phyloP scores from a whole-genome alignment of 192 early-diverging fungal genomes.

The Rhizophagus clarus region DNA sequence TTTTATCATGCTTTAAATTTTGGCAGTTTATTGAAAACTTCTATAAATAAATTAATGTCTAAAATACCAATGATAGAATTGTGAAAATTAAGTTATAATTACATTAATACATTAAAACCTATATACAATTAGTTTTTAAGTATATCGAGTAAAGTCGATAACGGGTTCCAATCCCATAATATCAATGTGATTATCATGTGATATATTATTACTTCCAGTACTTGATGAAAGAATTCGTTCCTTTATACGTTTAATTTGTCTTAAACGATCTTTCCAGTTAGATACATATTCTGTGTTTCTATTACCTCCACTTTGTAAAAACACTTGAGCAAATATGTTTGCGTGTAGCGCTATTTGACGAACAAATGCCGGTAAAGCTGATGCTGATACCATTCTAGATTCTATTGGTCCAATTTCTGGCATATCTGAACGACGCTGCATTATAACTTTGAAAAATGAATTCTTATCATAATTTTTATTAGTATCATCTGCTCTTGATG shows the following conservation, averaged over 20 bases:
- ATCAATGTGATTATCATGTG: slow-evolving; percentile 10
- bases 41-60: no score
- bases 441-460: slow-evolving; percentile 58
- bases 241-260: slow-evolving; percentile 85
- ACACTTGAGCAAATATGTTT: slow-evolving; percentile 90
- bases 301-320: slow-evolving; percentile 63
- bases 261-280: slow-evolving; percentile 86
- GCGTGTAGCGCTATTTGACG: slow-evolving; percentile 84
- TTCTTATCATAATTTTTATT: slow-evolving; percentile 16
- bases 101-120: background rate
- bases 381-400: slow-evolving; percentile 81
- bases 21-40: no score
- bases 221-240: slow-evolving; percentile 42
- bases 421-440: slow-evolving; percentile 75
- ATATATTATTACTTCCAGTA: background rate
- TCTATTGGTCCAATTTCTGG: slow-evolving; percentile 81
- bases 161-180: slow-evolving; percentile 41
- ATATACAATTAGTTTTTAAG: slow-evolving; percentile 16
- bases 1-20: no score
- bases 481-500: slow-evolving; percentile 35
- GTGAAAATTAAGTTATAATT: background rate
- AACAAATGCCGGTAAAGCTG: slow-evolving; percentile 77
- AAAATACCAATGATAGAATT: no score
- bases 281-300: slow-evolving; percentile 76
- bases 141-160: slow-evolving; percentile 63